These are phyloP conservation scores for Candida ficus DNA, from an alignment of 805 yeast species.

Conservation along the genomic window DNA sequence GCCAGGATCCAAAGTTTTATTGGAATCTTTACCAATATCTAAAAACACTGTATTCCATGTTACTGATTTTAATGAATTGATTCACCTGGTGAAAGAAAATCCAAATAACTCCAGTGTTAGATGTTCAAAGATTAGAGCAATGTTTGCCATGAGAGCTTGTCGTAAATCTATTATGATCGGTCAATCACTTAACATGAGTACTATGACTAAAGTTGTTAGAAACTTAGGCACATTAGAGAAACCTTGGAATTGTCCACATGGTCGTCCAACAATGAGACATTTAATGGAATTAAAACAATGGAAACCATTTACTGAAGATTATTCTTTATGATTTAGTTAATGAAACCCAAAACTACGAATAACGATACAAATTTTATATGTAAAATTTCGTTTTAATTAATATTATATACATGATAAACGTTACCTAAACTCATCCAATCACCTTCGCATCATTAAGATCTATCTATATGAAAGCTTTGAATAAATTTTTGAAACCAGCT, in stretches of 20 bases:
- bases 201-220: constrained; percentile 66
- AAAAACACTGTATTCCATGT: constrained; percentile 62
- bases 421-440: background rate
- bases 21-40: constrained; percentile 68
- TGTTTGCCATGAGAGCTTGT: constrained; percentile 96
- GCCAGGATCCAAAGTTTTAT: constrained; percentile 52
- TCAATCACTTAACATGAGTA: constrained; percentile 46
- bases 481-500: constrained; percentile 21
- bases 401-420: constrained; percentile 4
- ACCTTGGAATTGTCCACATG: constrained; percentile 97
- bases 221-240: constrained; percentile 70
- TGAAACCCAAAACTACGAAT: background rate
- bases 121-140: constrained; percentile 73
- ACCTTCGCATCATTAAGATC: background rate
- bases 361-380: background rate
- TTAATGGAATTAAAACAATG: constrained; percentile 55
- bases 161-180: constrained; percentile 95
- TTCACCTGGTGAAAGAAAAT: constrained; percentile 57
- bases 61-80: constrained; percentile 67
- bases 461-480: constrained; percentile 15
- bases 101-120: constrained; percentile 42
- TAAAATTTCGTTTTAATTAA: background rate
- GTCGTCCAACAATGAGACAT: constrained; percentile 95
- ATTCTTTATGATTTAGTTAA: constrained; percentile 20
- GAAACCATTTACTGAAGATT: constrained; percentile 41